Conservation (phyloP, 768 basidiomycete genomes). For the Chalciporus chontae region DNA sequence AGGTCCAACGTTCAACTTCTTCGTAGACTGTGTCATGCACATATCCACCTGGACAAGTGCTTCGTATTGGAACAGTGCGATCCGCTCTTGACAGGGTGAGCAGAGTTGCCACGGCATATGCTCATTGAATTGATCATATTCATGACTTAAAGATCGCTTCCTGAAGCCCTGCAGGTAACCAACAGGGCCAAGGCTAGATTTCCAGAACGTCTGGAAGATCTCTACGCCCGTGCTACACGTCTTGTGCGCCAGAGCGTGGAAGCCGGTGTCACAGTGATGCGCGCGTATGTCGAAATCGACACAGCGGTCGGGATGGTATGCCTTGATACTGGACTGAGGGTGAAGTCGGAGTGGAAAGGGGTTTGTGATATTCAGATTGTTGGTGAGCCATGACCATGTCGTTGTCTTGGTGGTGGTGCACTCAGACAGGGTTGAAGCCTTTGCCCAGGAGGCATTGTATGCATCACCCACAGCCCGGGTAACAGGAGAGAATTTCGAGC, state of each 20-base stretch:
- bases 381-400: conserved; percentile 33
- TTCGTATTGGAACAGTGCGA: conserved; percentile 58
- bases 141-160: conserved; percentile 41
- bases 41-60: conserved; percentile 69
- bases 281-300: conserved; percentile 69
- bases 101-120: neutral
- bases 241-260: conserved; percentile 56
- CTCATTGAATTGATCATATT: conserved; percentile 1
- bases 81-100: conserved; percentile 50
- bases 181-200: conserved; percentile 50
- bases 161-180: conserved; percentile 53
- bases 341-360: conserved; percentile 42
- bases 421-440: conserved; percentile 36
- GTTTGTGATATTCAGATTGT: conserved; percentile 57
- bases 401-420: neutral
- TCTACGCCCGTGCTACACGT: conserved; percentile 49
- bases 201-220: conserved; percentile 39
- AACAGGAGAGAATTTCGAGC: conserved; percentile 43
- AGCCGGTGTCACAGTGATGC: conserved; percentile 61
- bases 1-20: conserved; percentile 23
- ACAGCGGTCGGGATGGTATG: conserved; percentile 49
- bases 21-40: conserved; percentile 53
- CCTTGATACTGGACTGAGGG: conserved; percentile 46
- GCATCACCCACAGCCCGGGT: conserved; percentile 28
- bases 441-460: conserved; percentile 61